These are phyloP conservation scores for Metrosideros polymorpha DNA, from an alignment of 441 rosid species.

Conservation along the genomic window DNA sequence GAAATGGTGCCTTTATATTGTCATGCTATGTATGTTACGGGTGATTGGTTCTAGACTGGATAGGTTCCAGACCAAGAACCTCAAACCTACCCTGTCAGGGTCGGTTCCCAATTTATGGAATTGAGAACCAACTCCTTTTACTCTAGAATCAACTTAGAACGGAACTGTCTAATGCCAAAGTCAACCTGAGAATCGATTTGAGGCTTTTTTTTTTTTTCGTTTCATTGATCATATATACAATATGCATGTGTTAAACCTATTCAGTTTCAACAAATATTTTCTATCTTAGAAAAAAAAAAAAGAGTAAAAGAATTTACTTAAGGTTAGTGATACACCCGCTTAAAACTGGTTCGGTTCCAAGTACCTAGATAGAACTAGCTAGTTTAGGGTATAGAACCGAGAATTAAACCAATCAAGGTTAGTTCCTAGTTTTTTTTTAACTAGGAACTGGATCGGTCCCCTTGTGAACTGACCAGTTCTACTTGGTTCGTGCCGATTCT, in stretches of 20 bases:
- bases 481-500: background rate
- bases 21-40: background rate
- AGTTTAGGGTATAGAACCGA: rapidly evolving
- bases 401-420: background rate
- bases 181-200: rapidly evolving
- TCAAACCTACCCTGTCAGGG: rapidly evolving
- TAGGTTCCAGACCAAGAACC: background rate
- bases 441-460: rapidly evolving
- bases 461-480: background rate
- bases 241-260: background rate
- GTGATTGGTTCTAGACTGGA: rapidly evolving
- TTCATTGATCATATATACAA: background rate
- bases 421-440: background rate
- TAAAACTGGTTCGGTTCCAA: background rate
- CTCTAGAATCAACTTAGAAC: rapidly evolving
- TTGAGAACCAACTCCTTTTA: background rate
- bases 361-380: background rate
- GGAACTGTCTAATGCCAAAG: rapidly evolving
- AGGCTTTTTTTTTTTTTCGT: background rate
- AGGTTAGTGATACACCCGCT: background rate
- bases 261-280: background rate
- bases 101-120: background rate
- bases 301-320: background rate
- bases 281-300: background rate
- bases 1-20: background rate